phyloP scores from a whole-genome alignment of 106 monocot genomes.

The Ottelia alismoides region DNA sequence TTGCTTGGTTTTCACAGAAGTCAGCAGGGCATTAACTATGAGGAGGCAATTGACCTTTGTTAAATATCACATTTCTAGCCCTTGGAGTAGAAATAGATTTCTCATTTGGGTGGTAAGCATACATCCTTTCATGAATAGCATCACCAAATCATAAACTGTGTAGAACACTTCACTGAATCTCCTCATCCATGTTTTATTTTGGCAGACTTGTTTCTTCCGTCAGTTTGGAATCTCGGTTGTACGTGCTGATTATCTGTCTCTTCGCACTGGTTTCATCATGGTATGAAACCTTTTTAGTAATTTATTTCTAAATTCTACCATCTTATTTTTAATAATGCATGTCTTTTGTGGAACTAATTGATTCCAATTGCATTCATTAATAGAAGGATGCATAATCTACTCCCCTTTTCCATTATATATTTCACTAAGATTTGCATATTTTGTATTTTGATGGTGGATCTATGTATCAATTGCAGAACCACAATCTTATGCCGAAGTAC shows the following conservation, averaged over 20 bases:
- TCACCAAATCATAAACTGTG: no score
- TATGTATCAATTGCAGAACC: conserved; percentile 41
- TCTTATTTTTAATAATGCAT: no score
- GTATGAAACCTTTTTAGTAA: conserved; percentile 17
- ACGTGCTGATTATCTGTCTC: conserved; percentile 80
- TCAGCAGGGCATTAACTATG: conserved; percentile 57
- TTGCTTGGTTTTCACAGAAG: conserved; percentile 26
- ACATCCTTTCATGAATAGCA: not conserved
- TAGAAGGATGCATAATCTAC: no score
- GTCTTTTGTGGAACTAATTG: no score
- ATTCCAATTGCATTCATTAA: no score
- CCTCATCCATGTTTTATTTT: not conserved
- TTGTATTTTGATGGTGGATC: no score
- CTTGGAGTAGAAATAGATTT: conserved; percentile 45
- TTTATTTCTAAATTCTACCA: not conserved
- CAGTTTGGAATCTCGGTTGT: conserved; percentile 83
- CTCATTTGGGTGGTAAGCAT: conserved; percentile 72
- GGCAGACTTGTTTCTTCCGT: conserved; percentile 82
- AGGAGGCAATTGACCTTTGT: conserved; percentile 74
- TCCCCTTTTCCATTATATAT: no score
- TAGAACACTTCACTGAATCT: not conserved
- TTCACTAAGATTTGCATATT: no score
- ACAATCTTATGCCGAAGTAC: conserved; percentile 57
- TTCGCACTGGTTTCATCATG: conserved; percentile 76
- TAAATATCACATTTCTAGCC: conserved; percentile 35